Percentiles rank a stretch among this genome's conserved stretches.
Conservation (phyloP, 352 stramenopile species). For the Globisporangium spinosum region DNA sequence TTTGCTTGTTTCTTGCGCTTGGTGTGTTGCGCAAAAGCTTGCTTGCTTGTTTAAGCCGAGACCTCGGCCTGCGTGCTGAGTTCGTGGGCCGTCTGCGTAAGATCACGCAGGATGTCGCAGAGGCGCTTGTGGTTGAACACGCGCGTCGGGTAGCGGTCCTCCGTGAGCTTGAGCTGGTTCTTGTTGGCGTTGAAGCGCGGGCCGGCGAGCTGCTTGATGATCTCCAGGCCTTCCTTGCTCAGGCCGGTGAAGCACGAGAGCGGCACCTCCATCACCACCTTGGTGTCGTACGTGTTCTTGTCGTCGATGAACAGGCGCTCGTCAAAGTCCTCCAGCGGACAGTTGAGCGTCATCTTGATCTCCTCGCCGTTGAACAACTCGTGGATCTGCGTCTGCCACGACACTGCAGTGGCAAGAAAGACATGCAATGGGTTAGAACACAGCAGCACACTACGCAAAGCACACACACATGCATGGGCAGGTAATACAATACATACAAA, state of each 20-base stretch:
- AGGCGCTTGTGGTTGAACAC: constrained; percentile 86
- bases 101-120: constrained; percentile 75
- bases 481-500: not conserved
- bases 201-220: constrained; percentile 66
- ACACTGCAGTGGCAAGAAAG: constrained; percentile 25
- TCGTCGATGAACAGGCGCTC: constrained; percentile 78
- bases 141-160: constrained; percentile 73
- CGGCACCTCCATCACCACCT: constrained; percentile 78
- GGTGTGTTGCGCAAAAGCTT: not conserved
- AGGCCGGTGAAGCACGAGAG: constrained; percentile 61
- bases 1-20: constrained; percentile 15
- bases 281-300: constrained; percentile 78
- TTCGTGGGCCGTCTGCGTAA: constrained; percentile 67
- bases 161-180: constrained; percentile 71
- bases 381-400: constrained; percentile 81
- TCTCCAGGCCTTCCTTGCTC: constrained; percentile 37
- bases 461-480: constrained; percentile 2
- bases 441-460: not conserved
- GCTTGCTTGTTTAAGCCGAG: constrained; percentile 16
- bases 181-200: constrained; percentile 80
- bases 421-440: constrained; percentile 3
- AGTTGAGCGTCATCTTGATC: constrained; percentile 77
- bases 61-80: constrained; percentile 40
- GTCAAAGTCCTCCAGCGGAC: constrained; percentile 78
- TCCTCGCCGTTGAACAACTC: constrained; percentile 57